Percentiles rank a stretch among this genome's conserved stretches.
phyloP scores from a whole-genome alignment of 2,329 filamentous ascomycete genomes.

The Dactylellina parvicollis region DNA sequence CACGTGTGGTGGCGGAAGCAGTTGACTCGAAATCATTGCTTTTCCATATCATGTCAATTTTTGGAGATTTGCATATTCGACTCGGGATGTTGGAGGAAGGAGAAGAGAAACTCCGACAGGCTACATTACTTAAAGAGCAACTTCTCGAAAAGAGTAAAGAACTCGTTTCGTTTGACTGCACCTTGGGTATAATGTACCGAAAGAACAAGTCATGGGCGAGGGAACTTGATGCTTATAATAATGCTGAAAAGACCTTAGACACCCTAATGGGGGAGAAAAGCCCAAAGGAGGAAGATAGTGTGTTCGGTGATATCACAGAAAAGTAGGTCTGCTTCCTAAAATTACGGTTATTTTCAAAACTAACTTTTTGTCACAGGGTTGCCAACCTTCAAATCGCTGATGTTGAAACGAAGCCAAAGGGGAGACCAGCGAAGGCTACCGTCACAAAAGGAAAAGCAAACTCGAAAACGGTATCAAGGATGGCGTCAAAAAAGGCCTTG shows the following conservation, averaged over 20 bases:
- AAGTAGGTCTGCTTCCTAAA: constrained; percentile 57
- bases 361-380: constrained; percentile 53
- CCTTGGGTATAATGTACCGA: constrained; percentile 68
- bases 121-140: constrained; percentile 62
- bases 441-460: constrained; percentile 57
- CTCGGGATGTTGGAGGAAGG: constrained; percentile 66
- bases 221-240: constrained; percentile 65
- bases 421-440: constrained; percentile 33
- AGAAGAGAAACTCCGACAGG: constrained; percentile 69
- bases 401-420: constrained; percentile 35
- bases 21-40: constrained; percentile 70
- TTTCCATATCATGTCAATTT: constrained; percentile 64
- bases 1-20: constrained; percentile 77
- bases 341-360: constrained; percentile 54
- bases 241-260: constrained; percentile 64
- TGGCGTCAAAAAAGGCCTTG: constrained; percentile 19
- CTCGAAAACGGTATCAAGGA: constrained; percentile 53
- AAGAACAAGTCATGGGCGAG: constrained; percentile 64
- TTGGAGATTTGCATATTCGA: constrained; percentile 65
- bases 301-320: constrained; percentile 66
- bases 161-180: constrained; percentile 66
- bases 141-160: constrained; percentile 66
- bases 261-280: constrained; percentile 59
- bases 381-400: constrained; percentile 57
- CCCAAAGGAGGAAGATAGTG: constrained; percentile 59